Conservation (phyloP, 1,139 yeast species). For the Saccharomyces pastorianus region DNA sequence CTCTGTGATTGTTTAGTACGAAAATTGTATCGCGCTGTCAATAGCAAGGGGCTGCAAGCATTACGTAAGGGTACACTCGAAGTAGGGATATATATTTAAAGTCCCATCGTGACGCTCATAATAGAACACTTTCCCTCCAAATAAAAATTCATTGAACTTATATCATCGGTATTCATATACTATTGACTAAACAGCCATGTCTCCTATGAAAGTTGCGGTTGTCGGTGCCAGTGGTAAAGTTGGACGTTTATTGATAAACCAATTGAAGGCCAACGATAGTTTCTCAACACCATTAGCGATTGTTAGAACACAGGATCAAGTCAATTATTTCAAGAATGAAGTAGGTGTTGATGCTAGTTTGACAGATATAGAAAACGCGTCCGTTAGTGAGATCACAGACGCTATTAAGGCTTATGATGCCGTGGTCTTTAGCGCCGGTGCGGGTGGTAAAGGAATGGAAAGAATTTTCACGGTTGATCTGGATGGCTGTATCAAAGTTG, state of each 20-base stretch:
- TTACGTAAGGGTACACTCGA: not conserved
- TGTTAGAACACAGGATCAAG: constrained; percentile 43
- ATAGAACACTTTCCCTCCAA: not conserved
- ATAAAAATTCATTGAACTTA: too few species aligned
- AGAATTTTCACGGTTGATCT: constrained; percentile 48
- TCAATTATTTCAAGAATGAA: constrained; percentile 30
- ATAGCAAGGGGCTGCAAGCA: not conserved
- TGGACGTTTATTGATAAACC: constrained; percentile 38
- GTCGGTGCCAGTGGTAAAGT: constrained; percentile 61
- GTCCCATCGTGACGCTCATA: not conserved
- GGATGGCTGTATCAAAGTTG: constrained; percentile 53
- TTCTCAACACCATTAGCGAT: constrained; percentile 40
- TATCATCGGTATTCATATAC: not conserved
- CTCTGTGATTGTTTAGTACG: not conserved
- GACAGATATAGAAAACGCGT: constrained; percentile 35
- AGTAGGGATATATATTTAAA: not conserved
- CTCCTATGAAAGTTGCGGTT: constrained; percentile 35
- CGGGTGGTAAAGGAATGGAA: constrained; percentile 46
- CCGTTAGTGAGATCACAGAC: constrained; percentile 33
- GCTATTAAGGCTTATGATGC: constrained; percentile 45
- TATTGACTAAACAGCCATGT: not conserved
- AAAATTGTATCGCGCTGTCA: not conserved
- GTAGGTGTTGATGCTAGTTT: constrained; percentile 36
- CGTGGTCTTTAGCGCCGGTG: constrained; percentile 57
- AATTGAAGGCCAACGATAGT: constrained; percentile 18